phyloP scores from a whole-genome alignment of 108 stramenopile genomes.

The Schizochytrium sp. region DNA sequence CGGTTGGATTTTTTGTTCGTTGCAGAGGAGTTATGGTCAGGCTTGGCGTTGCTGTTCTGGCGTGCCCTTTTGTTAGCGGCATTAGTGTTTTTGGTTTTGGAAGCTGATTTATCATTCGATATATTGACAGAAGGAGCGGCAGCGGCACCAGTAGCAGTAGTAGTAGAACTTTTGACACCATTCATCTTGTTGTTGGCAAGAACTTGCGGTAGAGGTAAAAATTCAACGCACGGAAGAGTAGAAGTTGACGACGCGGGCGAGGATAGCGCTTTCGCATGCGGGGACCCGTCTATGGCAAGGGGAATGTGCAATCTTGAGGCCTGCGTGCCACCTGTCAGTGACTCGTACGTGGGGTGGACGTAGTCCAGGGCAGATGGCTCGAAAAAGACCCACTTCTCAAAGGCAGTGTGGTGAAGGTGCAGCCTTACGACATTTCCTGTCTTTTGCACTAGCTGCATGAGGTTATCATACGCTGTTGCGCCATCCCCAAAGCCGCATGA shows the following conservation, averaged over 20 bases:
- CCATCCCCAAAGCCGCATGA: not conserved
- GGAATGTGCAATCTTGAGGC: not conserved
- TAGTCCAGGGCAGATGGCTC: not conserved
- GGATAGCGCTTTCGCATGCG: not conserved
- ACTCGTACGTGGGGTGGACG: not conserved
- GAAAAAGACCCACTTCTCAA: not conserved
- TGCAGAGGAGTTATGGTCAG: too few relatives aligned
- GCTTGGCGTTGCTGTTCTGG: too few relatives aligned
- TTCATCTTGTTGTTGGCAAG: not conserved
- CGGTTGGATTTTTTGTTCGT: too few relatives aligned
- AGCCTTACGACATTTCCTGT: not conserved
- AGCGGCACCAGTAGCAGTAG: too few relatives aligned
- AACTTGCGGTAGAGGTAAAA: not conserved
- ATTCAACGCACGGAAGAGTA: not conserved
- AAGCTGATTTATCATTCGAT: too few relatives aligned
- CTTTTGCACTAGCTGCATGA: not conserved
- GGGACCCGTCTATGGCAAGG: too few relatives aligned
- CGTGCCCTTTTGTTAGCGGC: too few relatives aligned
- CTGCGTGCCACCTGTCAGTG: too few relatives aligned
- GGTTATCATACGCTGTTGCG: not conserved
- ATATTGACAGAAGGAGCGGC: too few relatives aligned
- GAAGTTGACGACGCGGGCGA: not conserved
- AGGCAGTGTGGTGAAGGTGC: not conserved
- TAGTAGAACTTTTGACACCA: too few relatives aligned
- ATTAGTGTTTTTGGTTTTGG: too few relatives aligned